A percentile compares a stretch with the other conserved stretches of the same genome.
Conservation (phyloP, 2,329 filamentous ascomycete genomes). For the Penicillium sp. region DNA sequence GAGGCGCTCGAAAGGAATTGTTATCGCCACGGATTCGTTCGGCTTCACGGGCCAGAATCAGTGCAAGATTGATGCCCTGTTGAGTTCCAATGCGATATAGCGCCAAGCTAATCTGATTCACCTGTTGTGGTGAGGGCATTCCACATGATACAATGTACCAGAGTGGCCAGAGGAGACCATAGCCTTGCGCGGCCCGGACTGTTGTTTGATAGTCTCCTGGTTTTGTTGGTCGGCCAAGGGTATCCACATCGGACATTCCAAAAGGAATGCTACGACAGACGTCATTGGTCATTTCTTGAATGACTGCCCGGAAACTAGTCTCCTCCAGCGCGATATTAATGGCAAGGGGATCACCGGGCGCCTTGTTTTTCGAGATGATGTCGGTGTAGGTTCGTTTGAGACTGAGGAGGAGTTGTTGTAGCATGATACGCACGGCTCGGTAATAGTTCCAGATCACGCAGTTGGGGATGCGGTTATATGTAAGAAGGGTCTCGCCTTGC, state of each 20-base stretch:
- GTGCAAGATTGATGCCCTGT: constrained; percentile 37
- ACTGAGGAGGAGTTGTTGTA: constrained; percentile 31
- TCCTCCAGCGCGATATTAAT: constrained; percentile 10
- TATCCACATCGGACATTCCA: constrained; percentile 33
- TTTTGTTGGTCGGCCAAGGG: constrained; percentile 26
- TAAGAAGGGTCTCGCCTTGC: constrained; percentile 31
- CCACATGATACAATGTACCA: constrained; percentile 38
- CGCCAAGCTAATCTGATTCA: constrained; percentile 27
- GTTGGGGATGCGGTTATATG: constrained; percentile 31
- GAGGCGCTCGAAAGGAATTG: not conserved
- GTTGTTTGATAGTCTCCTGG: constrained; percentile 14
- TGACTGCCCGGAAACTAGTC: constrained; percentile 16
- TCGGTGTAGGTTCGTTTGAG: constrained; percentile 22
- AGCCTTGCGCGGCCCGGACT: constrained; percentile 34
- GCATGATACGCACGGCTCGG: constrained; percentile 35
- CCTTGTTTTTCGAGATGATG: constrained; percentile 7
- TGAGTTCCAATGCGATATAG: constrained; percentile 31
- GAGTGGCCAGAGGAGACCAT: constrained; percentile 38
- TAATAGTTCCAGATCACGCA: constrained; percentile 38
- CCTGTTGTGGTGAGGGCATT: constrained; percentile 32
- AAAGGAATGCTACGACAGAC: constrained; percentile 38
- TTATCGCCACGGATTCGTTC: constrained; percentile 8
- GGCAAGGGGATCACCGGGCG: not conserved
- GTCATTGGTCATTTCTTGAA: constrained; percentile 37
- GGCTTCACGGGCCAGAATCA: constrained; percentile 26